Percentiles rank a stretch among this genome's conserved stretches.
phyloP scores from a whole-genome alignment of 768 basidiomycete genomes.

The Russula sp. region DNA sequence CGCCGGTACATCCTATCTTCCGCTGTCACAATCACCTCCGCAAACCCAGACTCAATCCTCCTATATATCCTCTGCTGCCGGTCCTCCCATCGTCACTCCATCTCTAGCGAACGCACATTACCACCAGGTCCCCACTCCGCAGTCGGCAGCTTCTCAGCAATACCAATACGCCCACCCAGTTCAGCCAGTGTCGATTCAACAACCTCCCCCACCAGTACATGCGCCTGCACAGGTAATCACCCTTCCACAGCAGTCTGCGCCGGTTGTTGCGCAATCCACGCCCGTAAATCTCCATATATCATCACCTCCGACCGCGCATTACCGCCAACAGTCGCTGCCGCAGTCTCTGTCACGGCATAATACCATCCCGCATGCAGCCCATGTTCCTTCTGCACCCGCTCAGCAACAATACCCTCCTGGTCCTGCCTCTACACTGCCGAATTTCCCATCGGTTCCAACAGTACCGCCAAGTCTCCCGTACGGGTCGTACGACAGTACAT shows the following conservation, averaged over 20 bases:
- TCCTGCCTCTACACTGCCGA: slow-evolving; percentile 15
- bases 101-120: slow-evolving; percentile 15
- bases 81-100: slow-evolving; percentile 1
- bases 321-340: neutral
- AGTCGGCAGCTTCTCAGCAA: slow-evolving; percentile 4
- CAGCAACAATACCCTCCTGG: slow-evolving; percentile 14
- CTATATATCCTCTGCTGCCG: neutral
- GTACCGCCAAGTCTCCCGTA: slow-evolving; percentile 15
- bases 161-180: slow-evolving; percentile 28
- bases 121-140: slow-evolving; percentile 24
- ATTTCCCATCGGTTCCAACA: slow-evolving; percentile 21
- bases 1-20: neutral
- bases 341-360: slow-evolving; percentile 18
- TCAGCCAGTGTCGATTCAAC: slow-evolving; percentile 25
- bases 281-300: slow-evolving; percentile 22
- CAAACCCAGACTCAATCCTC: slow-evolving; percentile 13
- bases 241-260: neutral
- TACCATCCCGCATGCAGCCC: slow-evolving; percentile 17
- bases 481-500: slow-evolving; percentile 7
- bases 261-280: slow-evolving; percentile 6
- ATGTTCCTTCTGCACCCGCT: slow-evolving; percentile 9
- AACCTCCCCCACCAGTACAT: slow-evolving; percentile 21
- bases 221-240: slow-evolving; percentile 1
- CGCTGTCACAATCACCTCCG: slow-evolving; percentile 6
- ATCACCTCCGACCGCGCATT: slow-evolving; percentile 13